Base-by-base conservation (phyloP, 805 yeast genomes). In the Yamadazyma tumulicola region DNA sequence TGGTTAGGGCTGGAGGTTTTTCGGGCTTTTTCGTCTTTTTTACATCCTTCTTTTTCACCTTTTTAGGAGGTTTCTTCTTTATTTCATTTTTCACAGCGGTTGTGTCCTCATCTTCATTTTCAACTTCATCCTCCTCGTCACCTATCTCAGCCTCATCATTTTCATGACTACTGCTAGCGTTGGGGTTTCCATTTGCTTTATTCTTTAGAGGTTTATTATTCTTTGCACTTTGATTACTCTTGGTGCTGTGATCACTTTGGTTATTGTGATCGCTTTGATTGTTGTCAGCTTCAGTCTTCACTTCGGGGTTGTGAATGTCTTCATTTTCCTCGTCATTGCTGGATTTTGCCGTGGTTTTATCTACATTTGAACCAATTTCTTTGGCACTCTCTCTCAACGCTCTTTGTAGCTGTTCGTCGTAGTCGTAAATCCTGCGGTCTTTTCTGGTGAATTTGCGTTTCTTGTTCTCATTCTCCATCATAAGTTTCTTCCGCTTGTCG, bases 311-410 rank as follows among this genome's bases (percentile, higher is more conserved):
- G n/a, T n/a, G n/a, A 16, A 8, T 12, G 27, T 24, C 14, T 29
- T 19, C 25, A 6, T 18, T 9, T 28, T 17, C 19, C 13, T 17
- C 31, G 9, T 26, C 18, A 26, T 10, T 6, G 10, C 2, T 10
- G 10, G 26, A 8, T n/a, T n/a, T n/a, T n/a, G n/a, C n/a, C n/a
- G n/a, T n/a, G n/a, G n/a, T n/a, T n/a, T n/a, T n/a, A n/a, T n/a
- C n/a, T n/a, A n/a, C n/a, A n/a, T n/a, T n/a, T n/a, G n/a, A n/a
- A n/a, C 33, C 36, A 17, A 23, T 26, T 18, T 24, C 38, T 29
- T 28, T 23, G 11, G 77, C 80, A 47, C 79, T 72, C 49, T 76
- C 81, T 37, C 76, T 69, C 23, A 77, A 56, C 0, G 79, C 81
- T 39, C 68, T 64, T 32, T 65, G 68, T 33, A 66, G 55, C 45